A percentile compares a stretch with the other conserved stretches of the same genome.
Evolutionary conservation across 805 yeast species (phyloP).

Genomic region (Torulaspora microellipsoides): DNA sequence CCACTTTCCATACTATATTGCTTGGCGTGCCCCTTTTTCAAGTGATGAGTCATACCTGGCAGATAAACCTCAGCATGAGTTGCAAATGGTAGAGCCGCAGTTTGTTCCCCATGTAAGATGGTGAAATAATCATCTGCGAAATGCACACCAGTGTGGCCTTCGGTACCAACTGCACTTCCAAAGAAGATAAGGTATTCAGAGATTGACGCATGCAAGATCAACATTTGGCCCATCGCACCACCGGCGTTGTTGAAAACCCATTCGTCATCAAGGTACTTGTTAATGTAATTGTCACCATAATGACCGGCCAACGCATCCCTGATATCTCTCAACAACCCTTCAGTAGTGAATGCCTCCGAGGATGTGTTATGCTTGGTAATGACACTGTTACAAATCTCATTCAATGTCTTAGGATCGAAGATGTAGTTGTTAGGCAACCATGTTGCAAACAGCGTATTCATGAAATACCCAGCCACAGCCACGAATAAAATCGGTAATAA

Average conservation of each 20-base stretch:
- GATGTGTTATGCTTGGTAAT: constrained; percentile 40
- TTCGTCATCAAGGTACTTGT: constrained; percentile 66
- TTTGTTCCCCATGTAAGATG: constrained; percentile 74
- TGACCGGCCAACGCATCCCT: constrained; percentile 51
- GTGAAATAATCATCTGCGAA: constrained; percentile 98
- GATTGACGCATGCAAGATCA: constrained; percentile 89
- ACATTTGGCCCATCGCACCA: constrained; percentile 97
- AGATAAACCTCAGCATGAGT: constrained; percentile 62
- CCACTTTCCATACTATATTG: constrained; percentile 85
- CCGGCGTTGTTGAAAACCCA: constrained; percentile 99
- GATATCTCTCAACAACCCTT: constrained; percentile 58
- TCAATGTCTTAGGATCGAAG: constrained; percentile 64
- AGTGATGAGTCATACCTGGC: constrained; percentile 86
- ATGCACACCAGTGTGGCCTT: constrained; percentile 94
- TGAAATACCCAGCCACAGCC: constrained; percentile 20
- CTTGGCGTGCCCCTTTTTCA: constrained; percentile 65
- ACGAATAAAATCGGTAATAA: constrained; percentile 17
- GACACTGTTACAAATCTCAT: constrained; percentile 52
- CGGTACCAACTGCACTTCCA: constrained; percentile 91
- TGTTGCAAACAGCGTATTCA: constrained; percentile 40
- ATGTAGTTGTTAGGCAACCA: constrained; percentile 70
- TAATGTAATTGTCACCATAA: constrained; percentile 71
- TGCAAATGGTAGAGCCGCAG: constrained; percentile 64
- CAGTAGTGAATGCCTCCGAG: constrained; percentile 51
- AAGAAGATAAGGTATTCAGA: constrained; percentile 90